Evolutionary conservation across 1,139 yeast species (phyloP).

Genomic region (Sugiyamaella xylanicola): DNA sequence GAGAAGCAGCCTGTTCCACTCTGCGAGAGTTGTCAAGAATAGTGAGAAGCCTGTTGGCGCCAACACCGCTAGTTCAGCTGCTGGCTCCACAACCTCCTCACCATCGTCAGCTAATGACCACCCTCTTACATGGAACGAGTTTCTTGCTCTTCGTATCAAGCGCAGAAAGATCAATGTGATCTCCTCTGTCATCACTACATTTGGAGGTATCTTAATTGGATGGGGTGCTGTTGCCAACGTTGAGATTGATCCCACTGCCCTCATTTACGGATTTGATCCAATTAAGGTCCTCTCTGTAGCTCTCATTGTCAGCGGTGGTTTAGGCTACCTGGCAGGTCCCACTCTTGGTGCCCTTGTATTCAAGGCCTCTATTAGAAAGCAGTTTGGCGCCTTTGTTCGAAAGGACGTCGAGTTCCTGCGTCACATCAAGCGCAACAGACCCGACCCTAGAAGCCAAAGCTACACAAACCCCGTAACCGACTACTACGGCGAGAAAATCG

Average conservation of each 20-base stretch:
- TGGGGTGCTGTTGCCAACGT: constrained; percentile 77
- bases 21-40: background rate
- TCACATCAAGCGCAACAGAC: constrained; percentile 75
- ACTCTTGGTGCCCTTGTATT: constrained; percentile 72
- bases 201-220: constrained; percentile 68
- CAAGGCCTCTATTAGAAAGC: constrained; percentile 53
- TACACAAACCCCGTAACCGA: constrained; percentile 96
- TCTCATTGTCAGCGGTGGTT: constrained; percentile 71
- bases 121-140: constrained; percentile 69
- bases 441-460: constrained; percentile 91
- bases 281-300: constrained; percentile 57
- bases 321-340: constrained; percentile 87
- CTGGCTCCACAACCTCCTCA: constrained; percentile 1
- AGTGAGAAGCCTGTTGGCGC: background rate
- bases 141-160: constrained; percentile 71
- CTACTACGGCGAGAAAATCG: constrained; percentile 94
- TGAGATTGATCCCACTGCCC: constrained; percentile 81
- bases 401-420: constrained; percentile 76
- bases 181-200: constrained; percentile 68
- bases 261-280: constrained; percentile 84
- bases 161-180: constrained; percentile 70
- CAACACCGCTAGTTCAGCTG: background rate
- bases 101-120: background rate
- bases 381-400: constrained; percentile 43
- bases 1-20: constrained; percentile 8